Base-by-base conservation (phyloP, 306 rosid species). In the Prunus campanulata region DNA sequence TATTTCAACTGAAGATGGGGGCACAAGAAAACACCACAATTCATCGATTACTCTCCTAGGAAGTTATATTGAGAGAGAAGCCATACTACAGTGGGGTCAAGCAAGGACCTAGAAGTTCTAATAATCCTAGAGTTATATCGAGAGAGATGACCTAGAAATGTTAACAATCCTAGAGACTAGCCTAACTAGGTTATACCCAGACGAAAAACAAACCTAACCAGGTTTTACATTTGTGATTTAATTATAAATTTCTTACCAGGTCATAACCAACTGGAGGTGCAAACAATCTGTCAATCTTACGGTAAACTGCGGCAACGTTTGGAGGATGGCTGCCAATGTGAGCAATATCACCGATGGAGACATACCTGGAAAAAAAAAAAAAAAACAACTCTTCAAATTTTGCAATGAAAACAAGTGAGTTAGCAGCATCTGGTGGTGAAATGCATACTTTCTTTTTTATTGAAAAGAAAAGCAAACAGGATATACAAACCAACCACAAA, bases 291-390 rank as follows among this genome's bases (percentile, higher is more conserved):
- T 91, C 97, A 69, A 87, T 72, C 62, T 92, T 84, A 75, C 87
- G 91, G 81, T 95, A 95, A 57, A 92, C 87, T 78, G 97, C 99
- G 73, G 97, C 97, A 81, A 92, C 97, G 66, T 87, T 92, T 52
- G 99, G 99, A 78, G 99, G 96, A 82, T 95, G 97, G 80, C 47
- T 83, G 70, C 99, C 97, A 75, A 88, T 88, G 81, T 19, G 96
- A 82, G 99, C 97, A 80, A 95, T 85, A 87, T 95, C 99, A 68
- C 99, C 99, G 0, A 95, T 76, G 47, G 76, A 87, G 42, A 85
- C 86, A 74, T 90, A 95, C 72, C 99, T 94, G 89, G 39, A 59
- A 67, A 77, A 67, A 50, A 22, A 50, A 50, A 22, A 61, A 4
- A 22, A 61, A 4, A 5, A 64, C 47, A 27, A 67, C 14, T 4